Base-by-base conservation (phyloP, 306 rosid species). In the Trifolium dubium region DNA sequence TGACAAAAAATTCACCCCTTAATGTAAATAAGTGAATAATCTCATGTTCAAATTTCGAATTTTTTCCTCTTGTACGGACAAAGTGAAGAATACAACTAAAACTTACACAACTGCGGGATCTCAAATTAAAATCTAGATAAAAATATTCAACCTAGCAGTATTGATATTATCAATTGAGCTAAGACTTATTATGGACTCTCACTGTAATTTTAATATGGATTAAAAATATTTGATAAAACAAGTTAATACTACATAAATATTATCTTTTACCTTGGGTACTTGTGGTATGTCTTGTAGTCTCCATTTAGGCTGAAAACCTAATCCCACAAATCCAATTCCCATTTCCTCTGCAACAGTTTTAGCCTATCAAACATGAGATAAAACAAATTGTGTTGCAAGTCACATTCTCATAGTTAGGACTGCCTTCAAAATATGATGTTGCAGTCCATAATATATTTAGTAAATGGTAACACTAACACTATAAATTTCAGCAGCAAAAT, bases 241-340 rank as follows among this genome's bases (percentile, higher is more conserved):
- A 28, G 30, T 64, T 44, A n/a, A 50, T 49, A 49, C 10, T 0
- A 49, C 8, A 6, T 5, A n/a, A 49, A 49, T 5, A 5, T 5
- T 14, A 14, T 1, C 5, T 2, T 5, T 41, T 87, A 92, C 98
- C 92, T 92, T 92, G 37, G 94, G 96, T 85, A 90, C 88, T 17
- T 76, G 34, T 10, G 92, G 94, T 79, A 90, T 88, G 71, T 90
- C 94, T 67, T 84, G 70, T 2, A 74, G 8, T 80, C 51, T 77
- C 96, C 94, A 90, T 76, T 92, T 90, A 9, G 98, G 96, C 67
- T 90, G 94, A 78, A 88, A 90, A 73, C 98, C 94, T 15, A 92
- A 81, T 77, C 96, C 96, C 56, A 92, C 75, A 85, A 90, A 90
- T 65, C 94, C 98, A 43, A 90, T 88, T 83, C 94, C 88, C 98